These are phyloP conservation scores for Pulveroboletus sp. DNA, from an alignment of 768 basidiomycete genomes.

Conservation along the genomic window DNA sequence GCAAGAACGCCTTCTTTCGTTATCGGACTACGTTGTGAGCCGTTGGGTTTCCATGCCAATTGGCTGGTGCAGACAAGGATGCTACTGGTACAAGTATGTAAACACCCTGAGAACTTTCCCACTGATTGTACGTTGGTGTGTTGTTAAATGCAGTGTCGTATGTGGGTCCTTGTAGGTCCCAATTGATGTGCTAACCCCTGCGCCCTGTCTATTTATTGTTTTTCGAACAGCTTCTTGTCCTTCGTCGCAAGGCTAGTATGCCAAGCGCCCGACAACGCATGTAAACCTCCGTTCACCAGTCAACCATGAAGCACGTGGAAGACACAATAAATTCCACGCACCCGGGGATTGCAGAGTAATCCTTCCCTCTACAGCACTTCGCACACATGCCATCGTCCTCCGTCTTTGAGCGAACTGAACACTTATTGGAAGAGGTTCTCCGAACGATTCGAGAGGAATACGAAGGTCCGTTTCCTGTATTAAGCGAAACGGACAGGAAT, in stretches of 20 bases:
- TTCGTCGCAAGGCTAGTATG: constrained; percentile 12
- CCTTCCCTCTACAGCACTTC: not conserved
- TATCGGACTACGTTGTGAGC: too few relatives aligned
- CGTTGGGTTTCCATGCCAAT: too few relatives aligned
- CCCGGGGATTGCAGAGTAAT: too few relatives aligned
- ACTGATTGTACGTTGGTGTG: not conserved
- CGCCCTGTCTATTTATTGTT: constrained; percentile 9
- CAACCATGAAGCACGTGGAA: not conserved
- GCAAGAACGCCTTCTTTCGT: too few relatives aligned
- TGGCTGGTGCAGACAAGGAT: too few relatives aligned
- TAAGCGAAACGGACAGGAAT: constrained; percentile 3
- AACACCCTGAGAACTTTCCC: not conserved
- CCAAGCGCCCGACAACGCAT: not conserved
- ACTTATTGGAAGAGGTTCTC: not conserved
- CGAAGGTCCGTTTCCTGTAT: not conserved
- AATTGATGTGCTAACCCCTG: not conserved
- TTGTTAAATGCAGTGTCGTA: not conserved
- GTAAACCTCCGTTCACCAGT: not conserved
- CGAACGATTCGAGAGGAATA: not conserved
- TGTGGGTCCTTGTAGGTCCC: constrained; percentile 15
- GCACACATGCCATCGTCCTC: constrained; percentile 7
- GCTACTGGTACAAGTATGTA: too few relatives aligned
- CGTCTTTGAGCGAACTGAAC: not conserved
- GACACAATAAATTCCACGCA: constrained; percentile 11
- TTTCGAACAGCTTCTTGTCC: constrained; percentile 7